These are phyloP conservation scores for Mycena albidolilacea DNA, from an alignment of 768 basidiomycete genomes.

Conservation along the genomic window DNA sequence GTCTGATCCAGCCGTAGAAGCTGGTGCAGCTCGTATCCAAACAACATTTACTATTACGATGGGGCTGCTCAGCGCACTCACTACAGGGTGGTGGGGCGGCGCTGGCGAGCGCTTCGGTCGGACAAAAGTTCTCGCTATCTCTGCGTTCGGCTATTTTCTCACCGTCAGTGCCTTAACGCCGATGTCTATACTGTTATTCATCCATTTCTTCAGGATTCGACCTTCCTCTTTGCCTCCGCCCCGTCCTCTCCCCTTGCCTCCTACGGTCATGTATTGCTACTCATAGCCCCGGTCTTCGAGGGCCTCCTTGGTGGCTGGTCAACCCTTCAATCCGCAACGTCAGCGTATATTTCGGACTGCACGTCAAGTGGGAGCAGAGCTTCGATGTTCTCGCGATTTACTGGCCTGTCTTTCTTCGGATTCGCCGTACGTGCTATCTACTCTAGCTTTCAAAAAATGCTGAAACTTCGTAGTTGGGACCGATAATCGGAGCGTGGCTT, in stretches of 20 bases:
- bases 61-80: constrained; percentile 87
- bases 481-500: constrained; percentile 76
- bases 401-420: constrained; percentile 84
- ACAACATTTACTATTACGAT: constrained; percentile 83
- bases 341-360: constrained; percentile 88
- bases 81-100: constrained; percentile 92
- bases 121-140: constrained; percentile 80
- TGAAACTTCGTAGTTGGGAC: constrained; percentile 59
- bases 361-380: constrained; percentile 88
- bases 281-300: constrained; percentile 87
- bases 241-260: constrained; percentile 71
- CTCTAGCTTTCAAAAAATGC: background rate
- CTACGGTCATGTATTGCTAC: constrained; percentile 82
- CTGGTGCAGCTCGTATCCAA: constrained; percentile 70
- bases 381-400: constrained; percentile 79
- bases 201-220: constrained; percentile 72
- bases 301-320: constrained; percentile 89
- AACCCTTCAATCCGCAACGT: constrained; percentile 81
- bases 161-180: constrained; percentile 45
- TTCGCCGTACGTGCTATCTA: constrained; percentile 59
- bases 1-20: constrained; percentile 31
- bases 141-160: constrained; percentile 71
- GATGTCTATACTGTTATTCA: constrained; percentile 22
- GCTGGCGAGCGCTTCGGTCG: constrained; percentile 86
- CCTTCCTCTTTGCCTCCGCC: constrained; percentile 87